Conservation (phyloP, 2,329 filamentous ascomycete species). For the Fusarium sp. region DNA sequence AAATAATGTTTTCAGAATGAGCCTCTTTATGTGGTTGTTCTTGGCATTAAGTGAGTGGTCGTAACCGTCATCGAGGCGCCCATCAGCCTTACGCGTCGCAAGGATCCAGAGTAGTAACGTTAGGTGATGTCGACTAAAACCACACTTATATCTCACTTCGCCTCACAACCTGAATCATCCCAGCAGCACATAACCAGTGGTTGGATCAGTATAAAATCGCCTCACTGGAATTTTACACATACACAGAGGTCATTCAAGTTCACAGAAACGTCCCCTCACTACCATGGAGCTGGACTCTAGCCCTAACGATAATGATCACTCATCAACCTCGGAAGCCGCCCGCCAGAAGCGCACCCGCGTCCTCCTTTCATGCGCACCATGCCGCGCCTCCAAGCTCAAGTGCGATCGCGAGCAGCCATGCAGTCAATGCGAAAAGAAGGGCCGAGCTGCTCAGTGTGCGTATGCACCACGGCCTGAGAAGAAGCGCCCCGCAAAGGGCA, state of each 20-base stretch:
- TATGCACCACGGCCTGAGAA: slow-evolving; percentile 61
- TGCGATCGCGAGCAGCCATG: slow-evolving; percentile 67
- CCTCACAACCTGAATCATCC: background rate
- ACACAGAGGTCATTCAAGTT: background rate
- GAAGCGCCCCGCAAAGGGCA: slow-evolving; percentile 57
- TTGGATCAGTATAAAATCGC: background rate
- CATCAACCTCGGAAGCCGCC: slow-evolving; percentile 30
- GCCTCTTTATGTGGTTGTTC: background rate
- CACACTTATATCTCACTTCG: background rate
- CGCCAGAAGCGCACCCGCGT: slow-evolving; percentile 60
- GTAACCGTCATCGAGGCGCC: background rate
- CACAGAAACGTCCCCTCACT: background rate
- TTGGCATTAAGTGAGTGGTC: background rate
- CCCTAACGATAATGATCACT: slow-evolving; percentile 33
- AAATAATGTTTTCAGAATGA: background rate
- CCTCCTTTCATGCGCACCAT: slow-evolving; percentile 64
- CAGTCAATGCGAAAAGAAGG: slow-evolving; percentile 64
- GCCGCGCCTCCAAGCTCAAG: slow-evolving; percentile 66
- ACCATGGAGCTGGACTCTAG: slow-evolving; percentile 37
- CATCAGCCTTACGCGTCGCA: background rate
- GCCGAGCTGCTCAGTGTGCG: slow-evolving; percentile 56
- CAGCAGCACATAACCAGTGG: background rate
- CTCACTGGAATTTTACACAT: too few relatives aligned
- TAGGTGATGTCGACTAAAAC: background rate
- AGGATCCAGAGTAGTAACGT: slow-evolving; percentile 3